Conservation (phyloP, 208 protist species). For the Acanthamoeba lenticulata region DNA sequence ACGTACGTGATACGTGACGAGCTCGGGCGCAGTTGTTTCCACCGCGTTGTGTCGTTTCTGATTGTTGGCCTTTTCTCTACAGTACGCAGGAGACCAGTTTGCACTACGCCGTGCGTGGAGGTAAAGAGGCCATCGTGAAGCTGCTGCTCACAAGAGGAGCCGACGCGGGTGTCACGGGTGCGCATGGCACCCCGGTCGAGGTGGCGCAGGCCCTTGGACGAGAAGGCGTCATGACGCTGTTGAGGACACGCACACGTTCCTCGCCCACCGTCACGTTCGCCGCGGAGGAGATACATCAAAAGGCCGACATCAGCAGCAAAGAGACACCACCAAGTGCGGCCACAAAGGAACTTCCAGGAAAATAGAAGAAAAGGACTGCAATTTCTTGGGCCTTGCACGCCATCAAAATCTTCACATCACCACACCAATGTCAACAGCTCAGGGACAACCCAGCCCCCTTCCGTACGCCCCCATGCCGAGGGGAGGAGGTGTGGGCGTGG, state of each 20-base stretch:
- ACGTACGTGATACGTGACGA: background rate
- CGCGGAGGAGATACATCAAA: too few species aligned
- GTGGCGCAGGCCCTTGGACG: background rate
- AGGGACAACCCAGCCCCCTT: background rate
- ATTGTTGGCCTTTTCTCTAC: background rate
- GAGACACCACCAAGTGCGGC: too few species aligned
- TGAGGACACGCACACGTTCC: background rate
- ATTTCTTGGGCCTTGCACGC: background rate
- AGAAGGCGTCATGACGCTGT: background rate
- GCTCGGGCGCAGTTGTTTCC: too few species aligned
- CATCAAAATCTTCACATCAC: background rate
- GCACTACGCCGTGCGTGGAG: background rate
- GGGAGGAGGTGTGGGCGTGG: background rate
- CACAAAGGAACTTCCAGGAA: too few species aligned
- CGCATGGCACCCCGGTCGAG: background rate
- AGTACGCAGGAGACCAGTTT: background rate
- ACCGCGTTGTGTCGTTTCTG: background rate
- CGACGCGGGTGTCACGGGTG: background rate
- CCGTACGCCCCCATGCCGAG: background rate
- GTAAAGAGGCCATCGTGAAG: background rate
- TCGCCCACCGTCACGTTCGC: too few species aligned
- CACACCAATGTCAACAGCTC: background rate
- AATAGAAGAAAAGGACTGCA: background rate
- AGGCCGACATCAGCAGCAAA: too few species aligned
- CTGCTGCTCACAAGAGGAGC: background rate